Evolutionary conservation across 176 grass and related monocot genomes (phyloP).

Genomic region (Avena insularis): DNA sequence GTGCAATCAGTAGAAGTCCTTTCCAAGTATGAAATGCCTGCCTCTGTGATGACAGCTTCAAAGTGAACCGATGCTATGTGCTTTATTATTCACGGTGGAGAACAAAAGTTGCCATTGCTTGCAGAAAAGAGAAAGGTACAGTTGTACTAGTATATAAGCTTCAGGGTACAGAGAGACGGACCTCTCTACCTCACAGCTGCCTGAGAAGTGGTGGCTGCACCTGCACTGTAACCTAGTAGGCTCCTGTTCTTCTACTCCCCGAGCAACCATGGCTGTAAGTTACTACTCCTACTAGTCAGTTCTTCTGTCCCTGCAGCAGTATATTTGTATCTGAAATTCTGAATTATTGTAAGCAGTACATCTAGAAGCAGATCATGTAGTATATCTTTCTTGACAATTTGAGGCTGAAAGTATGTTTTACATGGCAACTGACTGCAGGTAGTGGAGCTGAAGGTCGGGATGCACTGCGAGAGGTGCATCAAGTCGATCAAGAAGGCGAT

Average conservation of each 20-base stretch:
- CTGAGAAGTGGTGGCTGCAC: conserved; percentile 24
- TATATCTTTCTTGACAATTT: background rate
- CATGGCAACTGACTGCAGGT: conserved; percentile 52
- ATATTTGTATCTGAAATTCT: background rate
- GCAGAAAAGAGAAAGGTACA: conserved; percentile 58
- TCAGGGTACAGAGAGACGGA: conserved; percentile 3
- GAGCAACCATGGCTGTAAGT: conserved; percentile 73
- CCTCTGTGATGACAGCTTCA: conserved; percentile 31
- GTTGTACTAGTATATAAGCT: conserved; percentile 54
- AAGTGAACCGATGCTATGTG: conserved; percentile 30
- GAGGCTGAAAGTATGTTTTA: conserved; percentile 33
- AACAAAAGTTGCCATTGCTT: conserved; percentile 57
- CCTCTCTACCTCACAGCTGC: conserved; percentile 31
- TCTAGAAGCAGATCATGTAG: background rate
- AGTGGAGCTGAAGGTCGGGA: conserved; percentile 89
- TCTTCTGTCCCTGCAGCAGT: conserved; percentile 16
- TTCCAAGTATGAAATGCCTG: conserved; percentile 63
- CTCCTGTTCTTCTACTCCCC: conserved; percentile 32
- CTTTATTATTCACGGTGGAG: conserved; percentile 58
- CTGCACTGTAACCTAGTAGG: conserved; percentile 5
- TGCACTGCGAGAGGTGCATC: conserved; percentile 96
- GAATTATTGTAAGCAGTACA: background rate
- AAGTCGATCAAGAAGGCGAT: conserved; percentile 96
- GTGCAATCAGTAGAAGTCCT: conserved; percentile 10
- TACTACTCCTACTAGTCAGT: background rate